Evolutionary conservation across 371 early-diverging fungal species (phyloP), one percentile per base, ranked within the genome.

Genomic region (Phascolomyces articulosus): DNA sequence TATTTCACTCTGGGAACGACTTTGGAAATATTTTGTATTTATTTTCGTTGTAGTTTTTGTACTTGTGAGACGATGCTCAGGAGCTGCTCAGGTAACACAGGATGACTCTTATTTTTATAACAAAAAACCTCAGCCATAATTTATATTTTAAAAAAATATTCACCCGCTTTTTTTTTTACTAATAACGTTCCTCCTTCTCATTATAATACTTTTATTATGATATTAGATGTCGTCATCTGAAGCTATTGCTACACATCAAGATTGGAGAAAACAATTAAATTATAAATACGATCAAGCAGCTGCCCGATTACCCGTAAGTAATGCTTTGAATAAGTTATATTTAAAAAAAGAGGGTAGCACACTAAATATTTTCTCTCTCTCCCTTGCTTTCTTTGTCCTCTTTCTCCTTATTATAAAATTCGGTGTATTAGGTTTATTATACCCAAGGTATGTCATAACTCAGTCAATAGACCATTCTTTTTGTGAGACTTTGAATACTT

Each of bases 271-370:
- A n/a, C 60, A 59, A 29, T 59, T 59, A 28, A 44, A 27, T 21
- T 29, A 47, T 7, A 59, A 59, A 18, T 59, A 59, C 21, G 60
- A 59, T n/a, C 48, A 41, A 28, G 60, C 60, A 24, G 58, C 58
- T 40, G 58, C 58, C 13, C 60, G 60, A 6, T 28, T 59, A 47
- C 60, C 60, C n/a, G 60, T 59, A 59, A 59, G 60, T 20, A 16
- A 15, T 23, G 20, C 24, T 2, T 24, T 18, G n/a, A n/a, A n/a
- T n/a, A n/a, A n/a, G n/a, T n/a, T n/a, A n/a, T n/a, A n/a, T n/a
- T n/a, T n/a, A n/a, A n/a, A n/a, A n/a, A n/a, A n/a, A n/a, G n/a
- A 6, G 10, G 6, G 16, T 7, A 58, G 0, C 29, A 15, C 2
- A 9, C 18, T 26, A 15, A n/a, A n/a, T 31, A 20, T 4, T 31